Evolutionary conservation across 768 basidiomycete species (phyloP), one percentile per base, ranked within the genome.

Genomic region (Trametes punicea): DNA sequence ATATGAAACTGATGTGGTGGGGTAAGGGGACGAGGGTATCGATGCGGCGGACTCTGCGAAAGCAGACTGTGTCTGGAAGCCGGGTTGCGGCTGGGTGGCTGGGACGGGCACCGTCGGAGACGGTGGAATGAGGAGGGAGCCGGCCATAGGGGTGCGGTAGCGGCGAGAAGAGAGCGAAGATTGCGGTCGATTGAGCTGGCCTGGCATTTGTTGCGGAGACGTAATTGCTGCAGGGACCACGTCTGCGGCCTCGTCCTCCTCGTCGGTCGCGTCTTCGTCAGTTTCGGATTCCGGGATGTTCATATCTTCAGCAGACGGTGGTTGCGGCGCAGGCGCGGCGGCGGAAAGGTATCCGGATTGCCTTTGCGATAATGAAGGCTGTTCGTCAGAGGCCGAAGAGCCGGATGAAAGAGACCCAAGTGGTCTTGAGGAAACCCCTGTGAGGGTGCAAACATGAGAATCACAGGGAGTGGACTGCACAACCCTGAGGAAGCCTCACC

Each of bases 141-240:
- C 79, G 13, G 81, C 78, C 65, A 85, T 76, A 6, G 90, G 91
- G 27, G 90, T 92, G 51, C 85, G 88, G 67, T 93, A 92, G 44
- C 84, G 81, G 46, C 83, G 77, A 2, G 88, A 85, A 2, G 91
- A 91, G 45, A 85, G 67, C 16, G 91, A 87, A n/a, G 90, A 93
- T 20, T 80, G 79, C 4, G 91, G 87, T 20, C 90, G 82, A 53
- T 75, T 73, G 41, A 74, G 64, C 45, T 77, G 77, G 36, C 74
- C 61, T 30, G 71, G 69, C 74, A 55, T 56, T 47, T 67, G 52
- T 15, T 54, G 67, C 11, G 64, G 59, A 15, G 67, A 61, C 23
- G 56, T 63, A 49, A 54, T 56, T 34, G 57, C 60, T n/a, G 59
- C 54, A 10, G 62, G 73, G 63, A 79, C 79, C 18, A 81, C 79